Conservation (phyloP, 139 green algal genomes). For the Zygnema cylindricum region DNA sequence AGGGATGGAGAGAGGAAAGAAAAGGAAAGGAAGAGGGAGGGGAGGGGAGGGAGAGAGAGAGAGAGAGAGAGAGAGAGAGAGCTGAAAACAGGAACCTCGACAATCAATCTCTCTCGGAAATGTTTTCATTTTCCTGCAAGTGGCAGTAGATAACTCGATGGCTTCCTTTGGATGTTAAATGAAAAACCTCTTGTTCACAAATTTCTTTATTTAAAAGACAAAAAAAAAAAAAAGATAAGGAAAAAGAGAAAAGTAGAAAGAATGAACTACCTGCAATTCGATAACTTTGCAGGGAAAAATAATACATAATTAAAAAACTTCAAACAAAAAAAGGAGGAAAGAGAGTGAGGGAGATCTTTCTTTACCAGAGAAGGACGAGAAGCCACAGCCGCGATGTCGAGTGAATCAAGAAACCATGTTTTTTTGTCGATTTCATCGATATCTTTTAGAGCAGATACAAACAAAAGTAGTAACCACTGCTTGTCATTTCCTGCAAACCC, state of each 20-base stretch:
- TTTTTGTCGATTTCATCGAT: background rate
- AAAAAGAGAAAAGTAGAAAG: background rate
- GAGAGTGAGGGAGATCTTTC: no score
- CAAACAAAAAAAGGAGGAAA: no score
- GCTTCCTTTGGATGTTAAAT: background rate
- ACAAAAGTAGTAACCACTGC: background rate
- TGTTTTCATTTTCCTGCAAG: no score
- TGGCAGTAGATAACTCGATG: no score
- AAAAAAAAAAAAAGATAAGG: background rate
- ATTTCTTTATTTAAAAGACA: background rate
- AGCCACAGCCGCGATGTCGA: background rate
- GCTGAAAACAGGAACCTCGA: background rate
- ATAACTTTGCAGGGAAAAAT: background rate
- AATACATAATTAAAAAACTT: constrained; percentile 8
- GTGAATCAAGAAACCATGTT: background rate
- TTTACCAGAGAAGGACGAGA: background rate
- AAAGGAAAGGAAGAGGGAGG: no score
- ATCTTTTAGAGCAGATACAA: background rate
- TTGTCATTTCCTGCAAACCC: background rate
- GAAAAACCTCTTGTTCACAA: background rate
- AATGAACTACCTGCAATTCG: background rate
- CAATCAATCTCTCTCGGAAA: background rate
- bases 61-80: no score
- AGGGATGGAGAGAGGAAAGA: no score
- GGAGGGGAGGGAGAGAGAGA: no score